phyloP scores from a whole-genome alignment of 1,284 basidiomycete species.

The Fistulinella staudtii region DNA sequence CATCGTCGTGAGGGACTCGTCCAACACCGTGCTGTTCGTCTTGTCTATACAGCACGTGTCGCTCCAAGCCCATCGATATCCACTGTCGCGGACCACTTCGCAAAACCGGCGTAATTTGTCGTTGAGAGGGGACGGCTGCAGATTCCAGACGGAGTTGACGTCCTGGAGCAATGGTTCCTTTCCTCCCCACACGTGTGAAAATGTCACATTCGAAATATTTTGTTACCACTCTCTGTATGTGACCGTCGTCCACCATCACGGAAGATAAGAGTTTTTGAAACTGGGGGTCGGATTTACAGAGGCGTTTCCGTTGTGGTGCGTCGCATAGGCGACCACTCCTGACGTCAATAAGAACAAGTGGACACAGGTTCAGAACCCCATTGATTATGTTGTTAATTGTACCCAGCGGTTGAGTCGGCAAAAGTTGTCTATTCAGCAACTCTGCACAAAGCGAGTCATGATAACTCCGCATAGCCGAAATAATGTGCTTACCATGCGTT shows the following conservation, averaged over 20 bases:
- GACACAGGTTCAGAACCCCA: not conserved
- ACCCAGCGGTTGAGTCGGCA: not conserved
- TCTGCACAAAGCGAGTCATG: not conserved
- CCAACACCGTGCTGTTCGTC: not conserved
- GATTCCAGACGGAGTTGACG: not conserved
- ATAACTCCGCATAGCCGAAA: not conserved
- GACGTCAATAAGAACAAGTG: not conserved
- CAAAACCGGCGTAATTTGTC: conserved; percentile 7
- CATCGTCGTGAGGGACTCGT: conserved; percentile 3
- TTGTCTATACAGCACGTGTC: conserved; percentile 1
- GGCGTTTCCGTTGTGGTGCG: not conserved
- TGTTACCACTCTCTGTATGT: not conserved
- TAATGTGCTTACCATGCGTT: not conserved
- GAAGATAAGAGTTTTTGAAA: conserved; percentile 4
- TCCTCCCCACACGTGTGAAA: conserved; percentile 9
- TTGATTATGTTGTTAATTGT: not conserved
- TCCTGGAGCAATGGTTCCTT: conserved; percentile 1
- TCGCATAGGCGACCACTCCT: not conserved
- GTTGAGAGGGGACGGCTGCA: not conserved
- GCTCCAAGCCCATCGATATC: not conserved
- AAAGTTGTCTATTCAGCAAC: not conserved
- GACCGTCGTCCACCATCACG: not conserved
- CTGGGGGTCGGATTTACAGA: not conserved
- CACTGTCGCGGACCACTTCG: not conserved
- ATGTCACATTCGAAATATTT: conserved; percentile 3